Evolutionary conservation across 306 rosid species (phyloP), one percentile per base, ranked within the genome.

Genomic region (Astragalus membranaceus): DNA sequence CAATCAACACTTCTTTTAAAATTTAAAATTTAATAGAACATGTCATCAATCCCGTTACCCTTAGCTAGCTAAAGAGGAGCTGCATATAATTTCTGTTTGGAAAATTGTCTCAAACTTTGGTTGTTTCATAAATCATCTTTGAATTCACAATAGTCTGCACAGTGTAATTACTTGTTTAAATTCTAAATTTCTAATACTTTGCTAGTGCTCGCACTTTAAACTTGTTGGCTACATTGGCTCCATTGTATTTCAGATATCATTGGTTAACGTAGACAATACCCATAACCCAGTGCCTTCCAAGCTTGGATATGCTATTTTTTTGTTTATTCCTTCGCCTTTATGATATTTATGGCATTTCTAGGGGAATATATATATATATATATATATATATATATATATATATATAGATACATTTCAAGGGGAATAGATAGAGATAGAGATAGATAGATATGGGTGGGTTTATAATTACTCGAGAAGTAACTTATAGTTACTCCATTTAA

Each of bases 321-420:
- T 52, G 42, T 74, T 51, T 66, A 20, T 56, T 64, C 42, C 62
- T 72, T 66, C 15, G 44, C 67, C 69, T 53, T 54, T 39, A 30
- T 69, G 20, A 61, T 46, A 69, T 46, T 36, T 20, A 26, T 7
- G 44, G 50, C 51, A 75, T 70, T 59, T 73, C 29, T 44, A 46
- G 26, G 44, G 62, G 23, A 15, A 11, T 74, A 20, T 69, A 26
- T 26, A 26, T 23, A 23, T 23, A 23, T 23, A 23, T 23, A 23
- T 23, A n/a, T n/a, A n/a, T n/a, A n/a, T n/a, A n/a, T n/a, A n/a
- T n/a, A n/a, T n/a, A n/a, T n/a, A n/a, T n/a, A n/a, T n/a, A n/a
- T n/a, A n/a, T n/a, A n/a, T n/a, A n/a, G n/a, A n/a, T n/a, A n/a
- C 51, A 75, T 70, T 59, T 73, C 29, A 52, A 46, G 26, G 44